These are phyloP conservation scores for Kockiozyma suomiensis DNA, from an alignment of 805 yeast genomes.

Conservation along the genomic window DNA sequence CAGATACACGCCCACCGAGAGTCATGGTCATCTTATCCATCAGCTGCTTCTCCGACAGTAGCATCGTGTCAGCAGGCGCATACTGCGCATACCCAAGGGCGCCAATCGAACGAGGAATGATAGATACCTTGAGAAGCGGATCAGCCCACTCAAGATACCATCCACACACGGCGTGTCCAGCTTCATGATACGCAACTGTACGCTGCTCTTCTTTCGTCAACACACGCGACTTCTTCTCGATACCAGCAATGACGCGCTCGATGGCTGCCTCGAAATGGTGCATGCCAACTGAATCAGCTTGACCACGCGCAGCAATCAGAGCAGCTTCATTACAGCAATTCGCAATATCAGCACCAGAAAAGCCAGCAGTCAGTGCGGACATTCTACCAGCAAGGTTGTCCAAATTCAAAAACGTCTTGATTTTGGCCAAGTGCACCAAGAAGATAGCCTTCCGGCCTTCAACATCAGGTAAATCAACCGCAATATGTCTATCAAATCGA, in stretches of 20 bases:
- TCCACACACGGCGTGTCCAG: slow-evolving; percentile 98
- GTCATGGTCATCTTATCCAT: slow-evolving; percentile 95
- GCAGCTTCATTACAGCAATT: slow-evolving; percentile 98
- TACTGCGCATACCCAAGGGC: slow-evolving; percentile 98
- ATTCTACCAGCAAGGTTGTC: slow-evolving; percentile 75
- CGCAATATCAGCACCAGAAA: slow-evolving; percentile 98
- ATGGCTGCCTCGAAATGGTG: slow-evolving; percentile 93
- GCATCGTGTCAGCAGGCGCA: slow-evolving; percentile 87
- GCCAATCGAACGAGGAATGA: slow-evolving; percentile 95
- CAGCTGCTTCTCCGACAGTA: slow-evolving; percentile 75
- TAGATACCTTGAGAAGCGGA: slow-evolving; percentile 91
- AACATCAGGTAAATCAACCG: slow-evolving; percentile 89
- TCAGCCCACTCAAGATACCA: slow-evolving; percentile 92
- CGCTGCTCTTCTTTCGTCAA: slow-evolving; percentile 83
- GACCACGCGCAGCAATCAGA: slow-evolving; percentile 87
- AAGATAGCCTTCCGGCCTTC: slow-evolving; percentile 94
- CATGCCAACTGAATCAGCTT: slow-evolving; percentile 68
- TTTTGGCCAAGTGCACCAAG: slow-evolving; percentile 76
- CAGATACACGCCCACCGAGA: slow-evolving; percentile 94
- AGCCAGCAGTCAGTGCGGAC: slow-evolving; percentile 96
- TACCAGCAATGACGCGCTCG: slow-evolving; percentile 95
- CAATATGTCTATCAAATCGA: slow-evolving; percentile 91
- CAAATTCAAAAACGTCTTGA: slow-evolving; percentile 59
- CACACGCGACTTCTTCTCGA: slow-evolving; percentile 85
- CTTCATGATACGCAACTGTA: slow-evolving; percentile 96